Percentiles rank a stretch among this genome's conserved stretches.
These are phyloP conservation scores for Amorphotheca resinae DNA, from an alignment of 495 filamentous ascomycete species.

Conservation along the genomic window DNA sequence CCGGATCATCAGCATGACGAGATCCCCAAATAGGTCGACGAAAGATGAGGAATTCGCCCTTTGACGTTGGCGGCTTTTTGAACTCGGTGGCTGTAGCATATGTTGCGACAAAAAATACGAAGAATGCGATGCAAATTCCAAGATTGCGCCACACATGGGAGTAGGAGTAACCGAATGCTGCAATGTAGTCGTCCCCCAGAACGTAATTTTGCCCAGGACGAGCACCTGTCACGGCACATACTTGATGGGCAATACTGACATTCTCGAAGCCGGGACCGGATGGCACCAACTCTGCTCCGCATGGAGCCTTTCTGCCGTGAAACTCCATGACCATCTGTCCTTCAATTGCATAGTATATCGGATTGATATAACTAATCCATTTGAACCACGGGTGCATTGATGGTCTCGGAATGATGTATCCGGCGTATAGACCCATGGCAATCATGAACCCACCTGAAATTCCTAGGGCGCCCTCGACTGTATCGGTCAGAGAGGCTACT, in stretches of 20 bases:
- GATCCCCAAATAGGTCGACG: no score
- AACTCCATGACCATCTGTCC: slow-evolving; percentile 61
- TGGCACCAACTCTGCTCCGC: slow-evolving; percentile 30
- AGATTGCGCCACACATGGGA: slow-evolving; percentile 68
- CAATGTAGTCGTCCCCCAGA: slow-evolving; percentile 59
- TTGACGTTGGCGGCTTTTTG: slow-evolving; percentile 65
- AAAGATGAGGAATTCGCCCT: slow-evolving; percentile 84
- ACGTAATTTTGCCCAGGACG: slow-evolving; percentile 40
- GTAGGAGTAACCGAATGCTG: slow-evolving; percentile 46
- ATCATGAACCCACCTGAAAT: slow-evolving; percentile 57
- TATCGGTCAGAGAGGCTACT: slow-evolving; percentile 65
- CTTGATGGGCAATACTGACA: slow-evolving; percentile 33
- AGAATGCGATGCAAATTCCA: slow-evolving; percentile 67
- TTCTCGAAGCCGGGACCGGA: slow-evolving; percentile 24
- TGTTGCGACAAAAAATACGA: slow-evolving; percentile 47
- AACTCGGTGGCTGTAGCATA: slow-evolving; percentile 67
- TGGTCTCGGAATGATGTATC: slow-evolving; percentile 59
- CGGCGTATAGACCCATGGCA: slow-evolving; percentile 66
- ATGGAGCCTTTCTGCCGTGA: slow-evolving; percentile 35
- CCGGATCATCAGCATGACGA: slow-evolving; percentile 26
- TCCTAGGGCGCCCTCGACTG: slow-evolving; percentile 71
- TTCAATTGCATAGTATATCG: slow-evolving; percentile 68
- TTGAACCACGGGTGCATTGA: slow-evolving; percentile 73
- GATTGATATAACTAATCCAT: slow-evolving; percentile 76
- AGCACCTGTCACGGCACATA: slow-evolving; percentile 46